Percentiles rank a stretch among this genome's conserved stretches.
Conservation (phyloP, 192 early-diverging fungal species). For the Backusella psychrophila region DNA sequence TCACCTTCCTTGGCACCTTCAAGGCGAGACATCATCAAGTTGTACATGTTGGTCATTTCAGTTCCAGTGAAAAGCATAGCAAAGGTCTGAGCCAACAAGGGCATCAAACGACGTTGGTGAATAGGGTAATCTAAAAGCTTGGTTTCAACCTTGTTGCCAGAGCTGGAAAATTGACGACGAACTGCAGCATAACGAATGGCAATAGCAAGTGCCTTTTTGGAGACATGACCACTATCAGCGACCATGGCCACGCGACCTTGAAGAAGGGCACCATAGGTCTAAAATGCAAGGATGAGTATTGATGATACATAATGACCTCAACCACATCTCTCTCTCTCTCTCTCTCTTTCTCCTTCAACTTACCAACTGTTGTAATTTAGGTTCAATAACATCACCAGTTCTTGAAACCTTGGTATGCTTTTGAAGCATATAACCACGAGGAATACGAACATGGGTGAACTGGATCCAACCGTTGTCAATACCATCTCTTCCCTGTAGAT, state of each 20-base stretch:
- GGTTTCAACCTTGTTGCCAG: slow-evolving; percentile 68
- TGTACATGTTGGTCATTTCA: slow-evolving; percentile 78
- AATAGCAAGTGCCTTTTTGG: slow-evolving; percentile 89
- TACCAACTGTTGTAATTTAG: slow-evolving; percentile 75
- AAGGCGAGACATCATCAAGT: slow-evolving; percentile 73
- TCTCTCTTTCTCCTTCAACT: background rate
- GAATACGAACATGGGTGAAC: slow-evolving; percentile 89
- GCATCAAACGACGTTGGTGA: slow-evolving; percentile 93
- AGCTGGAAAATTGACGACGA: slow-evolving; percentile 82
- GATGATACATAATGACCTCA: background rate
- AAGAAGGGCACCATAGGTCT: slow-evolving; percentile 85
- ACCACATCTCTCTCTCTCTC: background rate
- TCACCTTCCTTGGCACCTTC: slow-evolving; percentile 64
- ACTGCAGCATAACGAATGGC: slow-evolving; percentile 91
- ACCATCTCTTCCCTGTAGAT: slow-evolving; percentile 61
- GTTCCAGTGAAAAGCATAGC: slow-evolving; percentile 89
- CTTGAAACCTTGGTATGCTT: slow-evolving; percentile 89
- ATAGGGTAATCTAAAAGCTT: slow-evolving; percentile 92
- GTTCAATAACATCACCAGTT: slow-evolving; percentile 76
- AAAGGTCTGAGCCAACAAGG: slow-evolving; percentile 85
- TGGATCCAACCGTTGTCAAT: slow-evolving; percentile 95
- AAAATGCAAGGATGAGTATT: background rate
- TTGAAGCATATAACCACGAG: slow-evolving; percentile 89
- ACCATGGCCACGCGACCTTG: slow-evolving; percentile 82
- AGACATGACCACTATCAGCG: slow-evolving; percentile 79